A percentile compares a stretch with the other conserved stretches of the same genome.
Conservation (phyloP, 2,329 filamentous ascomycete species). For the Berkeleyomyces basicola region DNA sequence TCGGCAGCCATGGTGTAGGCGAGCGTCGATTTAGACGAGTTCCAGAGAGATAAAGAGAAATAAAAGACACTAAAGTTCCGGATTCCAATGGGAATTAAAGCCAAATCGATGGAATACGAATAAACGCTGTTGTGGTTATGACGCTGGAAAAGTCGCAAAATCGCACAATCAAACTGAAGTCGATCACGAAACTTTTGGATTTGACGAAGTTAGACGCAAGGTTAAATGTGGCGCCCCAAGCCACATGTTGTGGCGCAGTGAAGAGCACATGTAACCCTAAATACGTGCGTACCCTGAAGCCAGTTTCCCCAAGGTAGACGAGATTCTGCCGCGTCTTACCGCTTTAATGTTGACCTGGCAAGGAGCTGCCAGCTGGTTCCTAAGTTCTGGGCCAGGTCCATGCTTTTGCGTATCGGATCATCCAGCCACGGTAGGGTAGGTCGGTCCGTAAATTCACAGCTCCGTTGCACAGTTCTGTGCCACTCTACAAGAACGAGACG, state of each 20-base stretch:
- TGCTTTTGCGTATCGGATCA: neutral
- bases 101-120: no score
- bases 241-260: no score
- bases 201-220: no score
- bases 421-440: neutral
- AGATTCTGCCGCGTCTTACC: slow-evolving; percentile 14
- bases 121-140: neutral
- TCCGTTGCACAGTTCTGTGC: neutral
- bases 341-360: slow-evolving; percentile 3
- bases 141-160: slow-evolving; percentile 1
- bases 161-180: neutral
- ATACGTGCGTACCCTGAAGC: neutral
- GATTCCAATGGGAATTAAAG: neutral
- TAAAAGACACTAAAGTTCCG: neutral
- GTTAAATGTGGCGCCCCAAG: no score
- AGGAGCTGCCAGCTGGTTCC: slow-evolving; percentile 6
- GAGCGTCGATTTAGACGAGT: neutral
- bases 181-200: no score
- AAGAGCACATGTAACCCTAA: neutral
- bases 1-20: slow-evolving; percentile 64
- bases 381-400: neutral
- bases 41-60: neutral
- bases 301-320: slow-evolving; percentile 8
- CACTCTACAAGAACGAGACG: neutral
- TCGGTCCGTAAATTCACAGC: neutral